These are phyloP conservation scores for Aspergillus quadricinctus DNA, from an alignment of 2,329 filamentous ascomycete species.

Conservation along the genomic window DNA sequence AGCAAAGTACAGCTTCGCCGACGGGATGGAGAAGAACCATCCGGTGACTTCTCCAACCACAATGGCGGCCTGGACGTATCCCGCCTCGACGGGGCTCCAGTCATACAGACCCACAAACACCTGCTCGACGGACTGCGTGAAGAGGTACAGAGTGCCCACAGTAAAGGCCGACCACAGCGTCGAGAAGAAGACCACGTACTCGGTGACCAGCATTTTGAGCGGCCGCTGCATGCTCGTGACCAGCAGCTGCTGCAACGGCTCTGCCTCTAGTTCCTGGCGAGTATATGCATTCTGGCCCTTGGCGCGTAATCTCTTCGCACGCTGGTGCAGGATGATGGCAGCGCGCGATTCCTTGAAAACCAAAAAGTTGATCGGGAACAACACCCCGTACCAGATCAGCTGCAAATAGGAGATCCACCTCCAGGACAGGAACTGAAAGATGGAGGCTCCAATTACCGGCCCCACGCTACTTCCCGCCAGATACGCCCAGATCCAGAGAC, in stretches of 20 bases:
- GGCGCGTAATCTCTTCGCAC: constrained; percentile 33
- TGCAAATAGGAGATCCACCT: constrained; percentile 43
- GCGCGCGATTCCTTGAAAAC: constrained; percentile 40
- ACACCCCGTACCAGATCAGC: constrained; percentile 35
- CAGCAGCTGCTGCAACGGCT: constrained; percentile 21
- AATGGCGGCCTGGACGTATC: constrained; percentile 39
- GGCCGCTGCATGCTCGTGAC: constrained; percentile 35
- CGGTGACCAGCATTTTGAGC: constrained; percentile 36
- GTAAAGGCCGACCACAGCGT: constrained; percentile 44
- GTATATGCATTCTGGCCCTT: constrained; percentile 24
- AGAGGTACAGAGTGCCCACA: constrained; percentile 41
- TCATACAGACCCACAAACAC: constrained; percentile 34
- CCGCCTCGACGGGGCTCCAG: constrained; percentile 28
- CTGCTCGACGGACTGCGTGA: constrained; percentile 41
- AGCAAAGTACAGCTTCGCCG: constrained; percentile 19
- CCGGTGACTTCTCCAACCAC: constrained; percentile 41
- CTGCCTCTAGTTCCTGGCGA: constrained; percentile 35
- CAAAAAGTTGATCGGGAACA: constrained; percentile 38
- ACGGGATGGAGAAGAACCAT: constrained; percentile 27
- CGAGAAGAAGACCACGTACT: constrained; percentile 41
- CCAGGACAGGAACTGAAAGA: constrained; percentile 20
- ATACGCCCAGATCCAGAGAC: constrained; percentile 40
- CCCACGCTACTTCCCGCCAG: constrained; percentile 43
- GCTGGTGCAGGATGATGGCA: constrained; percentile 35
- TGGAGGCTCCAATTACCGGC: constrained; percentile 41